Conservation (phyloP, 2,329 filamentous ascomycete genomes). For the Sclerotinia glacialis region DNA sequence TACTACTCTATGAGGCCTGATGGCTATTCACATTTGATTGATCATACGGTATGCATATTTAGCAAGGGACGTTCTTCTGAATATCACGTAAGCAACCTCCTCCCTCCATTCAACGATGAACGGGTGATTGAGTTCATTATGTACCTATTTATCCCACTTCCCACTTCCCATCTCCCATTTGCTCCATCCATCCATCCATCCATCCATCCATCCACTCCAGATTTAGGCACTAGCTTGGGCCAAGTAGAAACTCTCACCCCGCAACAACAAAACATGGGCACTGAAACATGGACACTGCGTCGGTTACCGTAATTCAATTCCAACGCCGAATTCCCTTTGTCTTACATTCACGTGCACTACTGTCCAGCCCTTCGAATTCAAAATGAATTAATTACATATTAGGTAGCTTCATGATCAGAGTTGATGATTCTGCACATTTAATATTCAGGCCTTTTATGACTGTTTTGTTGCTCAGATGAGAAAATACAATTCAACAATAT, state of each 20-base stretch:
- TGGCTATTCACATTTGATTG: too few relatives aligned
- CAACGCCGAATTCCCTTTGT: background rate
- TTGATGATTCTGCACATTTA: background rate
- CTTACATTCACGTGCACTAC: slow-evolving; percentile 12
- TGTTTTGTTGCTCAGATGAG: slow-evolving; percentile 17
- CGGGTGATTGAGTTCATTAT: too few relatives aligned
- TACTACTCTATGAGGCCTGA: too few relatives aligned
- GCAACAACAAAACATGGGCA: background rate
- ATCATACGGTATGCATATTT: too few relatives aligned
- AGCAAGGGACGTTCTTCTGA: too few relatives aligned
- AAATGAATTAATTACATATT: background rate
- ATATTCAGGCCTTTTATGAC: background rate
- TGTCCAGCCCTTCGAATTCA: background rate
- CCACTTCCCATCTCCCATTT: slow-evolving; percentile 4
- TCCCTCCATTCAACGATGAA: too few relatives aligned
- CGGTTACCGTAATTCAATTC: background rate
- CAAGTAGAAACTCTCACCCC: slow-evolving; percentile 11
- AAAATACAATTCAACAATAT: slow-evolving; percentile 12
- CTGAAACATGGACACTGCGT: background rate
- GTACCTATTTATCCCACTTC: too few relatives aligned
- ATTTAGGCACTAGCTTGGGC: slow-evolving; percentile 5
- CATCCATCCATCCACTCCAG: slow-evolving; percentile 11
- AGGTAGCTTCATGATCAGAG: background rate
- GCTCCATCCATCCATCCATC: slow-evolving; percentile 8
- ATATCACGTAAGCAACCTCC: too few relatives aligned